Evolutionary conservation across 2,329 filamentous ascomycete species (phyloP).

Genomic region (Clonostachys solani): DNA sequence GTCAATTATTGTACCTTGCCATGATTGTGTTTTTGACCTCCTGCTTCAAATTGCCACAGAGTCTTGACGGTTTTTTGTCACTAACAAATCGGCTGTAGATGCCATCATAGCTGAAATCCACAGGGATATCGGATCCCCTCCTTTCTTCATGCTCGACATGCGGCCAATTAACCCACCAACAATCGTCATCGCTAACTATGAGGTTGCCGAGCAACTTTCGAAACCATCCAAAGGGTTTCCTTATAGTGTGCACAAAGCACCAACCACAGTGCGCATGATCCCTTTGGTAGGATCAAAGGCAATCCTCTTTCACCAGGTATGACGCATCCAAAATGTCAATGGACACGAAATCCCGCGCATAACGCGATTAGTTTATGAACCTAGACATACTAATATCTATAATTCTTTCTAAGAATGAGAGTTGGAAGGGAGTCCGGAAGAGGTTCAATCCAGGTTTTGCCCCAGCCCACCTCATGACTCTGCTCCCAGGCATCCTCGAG

Average conservation of each 20-base stretch:
- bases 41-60: too few relatives aligned
- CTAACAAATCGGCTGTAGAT: too few relatives aligned
- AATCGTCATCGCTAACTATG: conserved; percentile 21
- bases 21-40: too few relatives aligned
- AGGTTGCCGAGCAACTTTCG: conserved; percentile 31
- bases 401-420: background rate
- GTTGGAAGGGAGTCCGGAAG: conserved; percentile 18
- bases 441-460: conserved; percentile 31
- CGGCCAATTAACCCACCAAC: background rate
- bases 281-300: conserved; percentile 21
- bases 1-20: too few relatives aligned
- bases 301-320: conserved; percentile 10
- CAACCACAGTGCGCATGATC: conserved; percentile 13
- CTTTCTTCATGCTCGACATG: background rate
- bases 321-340: too few relatives aligned
- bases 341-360: too few relatives aligned
- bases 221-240: conserved; percentile 13
- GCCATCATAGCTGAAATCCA: too few relatives aligned
- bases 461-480: conserved; percentile 26
- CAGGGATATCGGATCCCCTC: too few relatives aligned
- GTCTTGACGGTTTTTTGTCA: too few relatives aligned
- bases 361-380: too few relatives aligned
- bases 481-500: conserved; percentile 27
- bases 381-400: too few relatives aligned
- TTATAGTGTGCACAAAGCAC: conserved; percentile 11